A percentile compares a stretch with the other conserved stretches of the same genome.
Conservation (phyloP, 2,329 filamentous ascomycete genomes). For the Sporothrix brasiliensis region DNA sequence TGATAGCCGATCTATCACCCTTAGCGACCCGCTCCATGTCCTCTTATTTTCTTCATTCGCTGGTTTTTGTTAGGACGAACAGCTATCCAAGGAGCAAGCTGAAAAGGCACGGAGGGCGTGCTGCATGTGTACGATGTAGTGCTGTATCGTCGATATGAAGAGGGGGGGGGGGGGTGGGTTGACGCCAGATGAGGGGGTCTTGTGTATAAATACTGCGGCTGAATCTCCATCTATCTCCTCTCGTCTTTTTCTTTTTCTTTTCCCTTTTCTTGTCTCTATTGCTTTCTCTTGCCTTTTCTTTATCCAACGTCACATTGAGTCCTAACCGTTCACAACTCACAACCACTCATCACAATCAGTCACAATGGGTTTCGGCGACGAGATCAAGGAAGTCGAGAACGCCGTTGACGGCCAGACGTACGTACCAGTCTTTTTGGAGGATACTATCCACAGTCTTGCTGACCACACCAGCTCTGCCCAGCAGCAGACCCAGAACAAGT, state of each 20-base stretch:
- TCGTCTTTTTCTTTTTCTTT: neutral
- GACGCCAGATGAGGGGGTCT: neutral
- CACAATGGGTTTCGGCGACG: conserved; percentile 38
- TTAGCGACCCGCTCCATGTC: neutral
- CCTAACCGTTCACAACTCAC: conserved; percentile 5
- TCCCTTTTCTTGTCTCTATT: neutral
- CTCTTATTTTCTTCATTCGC: conserved; percentile 2
- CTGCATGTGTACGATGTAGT: no score
- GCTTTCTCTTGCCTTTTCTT: neutral
- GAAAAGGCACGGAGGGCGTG: no score
- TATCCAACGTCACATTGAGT: neutral
- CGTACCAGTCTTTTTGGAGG: conserved; percentile 18
- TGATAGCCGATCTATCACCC: conserved; percentile 1
- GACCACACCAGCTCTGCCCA: conserved; percentile 39
- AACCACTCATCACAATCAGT: conserved; percentile 15
- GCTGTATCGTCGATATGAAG: neutral
- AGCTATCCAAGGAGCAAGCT: no score
- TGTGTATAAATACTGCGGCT: conserved; percentile 23
- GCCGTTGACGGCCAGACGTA: conserved; percentile 41
- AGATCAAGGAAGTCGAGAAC: conserved; percentile 42
- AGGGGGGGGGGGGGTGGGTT: no score
- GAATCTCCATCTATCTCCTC: neutral
- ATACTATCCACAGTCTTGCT: neutral
- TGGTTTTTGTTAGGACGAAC: neutral
- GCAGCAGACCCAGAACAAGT: conserved; percentile 39